Percentiles rank a stretch among this genome's conserved stretches.
Evolutionary conservation across 2,329 filamentous ascomycete genomes (phyloP).

Genomic region (Lomentospora prolificans): DNA sequence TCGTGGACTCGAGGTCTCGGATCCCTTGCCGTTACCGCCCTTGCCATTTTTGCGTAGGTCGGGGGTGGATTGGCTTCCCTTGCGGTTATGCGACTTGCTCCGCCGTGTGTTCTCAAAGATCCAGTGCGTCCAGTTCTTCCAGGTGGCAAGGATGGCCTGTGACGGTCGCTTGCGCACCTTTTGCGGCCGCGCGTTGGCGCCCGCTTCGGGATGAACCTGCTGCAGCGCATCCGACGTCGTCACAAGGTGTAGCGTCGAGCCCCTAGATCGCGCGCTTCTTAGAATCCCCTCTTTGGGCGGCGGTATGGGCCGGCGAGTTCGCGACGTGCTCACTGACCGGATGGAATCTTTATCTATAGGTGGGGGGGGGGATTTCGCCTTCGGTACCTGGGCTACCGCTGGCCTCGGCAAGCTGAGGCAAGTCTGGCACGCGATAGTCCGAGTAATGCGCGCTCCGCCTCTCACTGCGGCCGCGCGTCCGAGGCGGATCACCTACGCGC

Average conservation of each 20-base stretch:
- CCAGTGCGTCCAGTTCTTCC: slow-evolving; percentile 58
- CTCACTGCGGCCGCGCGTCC: slow-evolving; percentile 66
- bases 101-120: slow-evolving; percentile 48
- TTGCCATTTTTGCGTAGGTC: slow-evolving; percentile 44
- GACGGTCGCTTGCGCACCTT: slow-evolving; percentile 48
- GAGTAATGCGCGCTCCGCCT: slow-evolving; percentile 61
- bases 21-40: slow-evolving; percentile 15
- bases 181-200: slow-evolving; percentile 19
- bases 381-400: slow-evolving; percentile 31
- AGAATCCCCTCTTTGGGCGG: slow-evolving; percentile 75
- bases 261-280: slow-evolving; percentile 60
- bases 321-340: slow-evolving; percentile 66
- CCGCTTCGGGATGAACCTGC: slow-evolving; percentile 18
- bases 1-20: slow-evolving; percentile 44
- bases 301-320: slow-evolving; percentile 63
- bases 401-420: slow-evolving; percentile 66
- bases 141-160: slow-evolving; percentile 48
- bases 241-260: slow-evolving; percentile 80
- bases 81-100: slow-evolving; percentile 33
- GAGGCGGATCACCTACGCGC: slow-evolving; percentile 33
- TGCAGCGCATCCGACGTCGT: slow-evolving; percentile 48
- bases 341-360: slow-evolving; percentile 72
- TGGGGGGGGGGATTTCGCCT: slow-evolving; percentile 48
- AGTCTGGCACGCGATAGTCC: slow-evolving; percentile 59
- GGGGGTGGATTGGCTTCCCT: slow-evolving; percentile 46